Conservation (phyloP, 768 basidiomycete genomes). For the Trametes cinnabarina region DNA sequence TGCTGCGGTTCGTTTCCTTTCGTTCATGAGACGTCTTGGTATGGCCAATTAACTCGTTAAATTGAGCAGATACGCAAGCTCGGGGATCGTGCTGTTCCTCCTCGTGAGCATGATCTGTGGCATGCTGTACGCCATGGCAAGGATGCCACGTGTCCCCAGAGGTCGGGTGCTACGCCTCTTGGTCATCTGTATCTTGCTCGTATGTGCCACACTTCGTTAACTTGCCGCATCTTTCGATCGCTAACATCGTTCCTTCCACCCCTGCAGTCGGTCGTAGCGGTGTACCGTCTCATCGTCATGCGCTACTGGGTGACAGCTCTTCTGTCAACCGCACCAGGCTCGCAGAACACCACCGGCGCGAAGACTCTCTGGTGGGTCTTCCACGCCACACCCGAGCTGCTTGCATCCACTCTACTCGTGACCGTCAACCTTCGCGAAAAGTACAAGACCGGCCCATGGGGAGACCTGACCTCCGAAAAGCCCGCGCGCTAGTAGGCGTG, state of each 20-base stretch:
- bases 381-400: conserved; percentile 14
- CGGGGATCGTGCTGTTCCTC: background rate
- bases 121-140: background rate
- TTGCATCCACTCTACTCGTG: conserved; percentile 12
- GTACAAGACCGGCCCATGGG: background rate
- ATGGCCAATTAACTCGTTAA: background rate
- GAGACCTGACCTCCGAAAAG: background rate
- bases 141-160: background rate
- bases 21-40: background rate
- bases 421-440: conserved; percentile 7
- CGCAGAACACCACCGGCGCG: conserved; percentile 8
- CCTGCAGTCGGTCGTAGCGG: conserved; percentile 4
- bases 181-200: background rate
- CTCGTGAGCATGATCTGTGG: background rate
- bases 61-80: background rate
- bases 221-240: background rate
- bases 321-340: conserved; percentile 2
- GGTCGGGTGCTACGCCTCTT: background rate
- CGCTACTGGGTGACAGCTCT: background rate
- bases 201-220: background rate
- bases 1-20: background rate
- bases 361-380: conserved; percentile 22
- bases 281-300: conserved; percentile 13
- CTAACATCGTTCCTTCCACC: background rate
- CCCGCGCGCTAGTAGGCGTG: too few species aligned